Evolutionary conservation across 805 yeast genomes (phyloP).

Genomic region (Metschnikowia proteae): DNA sequence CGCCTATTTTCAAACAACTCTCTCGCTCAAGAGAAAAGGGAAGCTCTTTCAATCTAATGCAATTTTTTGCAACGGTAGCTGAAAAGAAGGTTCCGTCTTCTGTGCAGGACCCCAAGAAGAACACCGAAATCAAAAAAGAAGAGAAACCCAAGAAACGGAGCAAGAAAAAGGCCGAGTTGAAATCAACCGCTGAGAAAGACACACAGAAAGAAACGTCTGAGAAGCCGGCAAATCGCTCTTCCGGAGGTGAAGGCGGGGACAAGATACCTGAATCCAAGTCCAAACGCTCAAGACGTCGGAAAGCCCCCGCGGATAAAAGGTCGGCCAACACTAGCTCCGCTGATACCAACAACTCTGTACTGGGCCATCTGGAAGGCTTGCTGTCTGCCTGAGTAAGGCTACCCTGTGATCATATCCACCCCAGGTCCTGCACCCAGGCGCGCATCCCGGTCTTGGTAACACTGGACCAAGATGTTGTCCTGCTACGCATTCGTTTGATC

Average conservation of each 20-base stretch:
- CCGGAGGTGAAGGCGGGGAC: background rate
- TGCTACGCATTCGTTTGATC: background rate
- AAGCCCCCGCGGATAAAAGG: background rate
- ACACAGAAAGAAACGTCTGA: slow-evolving; percentile 2
- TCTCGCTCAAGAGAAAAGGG: background rate
- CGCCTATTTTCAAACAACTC: background rate
- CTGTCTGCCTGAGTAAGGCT: background rate
- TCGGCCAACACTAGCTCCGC: background rate
- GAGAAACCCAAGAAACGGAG: slow-evolving; percentile 5
- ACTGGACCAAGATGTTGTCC: background rate
- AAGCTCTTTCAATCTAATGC: background rate
- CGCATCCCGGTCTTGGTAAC: background rate
- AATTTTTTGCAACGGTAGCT: background rate
- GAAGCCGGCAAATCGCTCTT: background rate
- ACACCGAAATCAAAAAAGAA: background rate
- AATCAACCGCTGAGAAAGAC: background rate
- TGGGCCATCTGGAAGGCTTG: background rate
- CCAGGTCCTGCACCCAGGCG: background rate
- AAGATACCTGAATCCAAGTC: slow-evolving; percentile 6
- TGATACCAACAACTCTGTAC: background rate
- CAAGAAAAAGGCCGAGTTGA: slow-evolving; percentile 3
- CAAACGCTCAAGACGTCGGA: slow-evolving; percentile 1
- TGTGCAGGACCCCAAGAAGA: slow-evolving; percentile 1
- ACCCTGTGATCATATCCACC: background rate
- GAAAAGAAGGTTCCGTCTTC: background rate